Conservation (phyloP, 2,329 filamentous ascomycete genomes). For the Diaporthe sp. region DNA sequence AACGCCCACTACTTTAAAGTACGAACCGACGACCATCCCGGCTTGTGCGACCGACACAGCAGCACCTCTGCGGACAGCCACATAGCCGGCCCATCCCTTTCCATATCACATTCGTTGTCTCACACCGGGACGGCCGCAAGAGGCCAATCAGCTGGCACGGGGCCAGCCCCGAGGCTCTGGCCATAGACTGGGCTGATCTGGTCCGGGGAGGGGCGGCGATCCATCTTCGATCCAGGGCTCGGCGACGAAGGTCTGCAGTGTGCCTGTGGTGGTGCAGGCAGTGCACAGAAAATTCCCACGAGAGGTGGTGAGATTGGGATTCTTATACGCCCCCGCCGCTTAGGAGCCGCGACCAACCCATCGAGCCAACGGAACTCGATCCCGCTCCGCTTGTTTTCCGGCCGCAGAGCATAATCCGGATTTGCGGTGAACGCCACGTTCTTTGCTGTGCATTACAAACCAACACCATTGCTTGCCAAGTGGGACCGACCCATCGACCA, state of each 20-base stretch:
- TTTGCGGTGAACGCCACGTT: constrained; percentile 10
- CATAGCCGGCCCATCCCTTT: constrained; percentile 6
- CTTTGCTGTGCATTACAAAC: neutral
- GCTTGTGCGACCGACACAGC: constrained; percentile 20
- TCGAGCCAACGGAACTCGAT: neutral
- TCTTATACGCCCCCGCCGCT: neutral
- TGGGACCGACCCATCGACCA: constrained; percentile 16
- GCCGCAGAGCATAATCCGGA: neutral
- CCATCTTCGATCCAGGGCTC: neutral
- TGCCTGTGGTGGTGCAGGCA: neutral
- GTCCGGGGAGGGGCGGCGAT: neutral
- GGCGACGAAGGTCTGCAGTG: neutral
- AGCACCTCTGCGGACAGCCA: neutral
- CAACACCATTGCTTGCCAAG: neutral
- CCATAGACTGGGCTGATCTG: neutral
- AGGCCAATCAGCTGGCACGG: constrained; percentile 5
- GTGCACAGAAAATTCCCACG: neutral
- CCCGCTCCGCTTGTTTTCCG: constrained; percentile 9
- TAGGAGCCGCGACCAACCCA: constrained; percentile 22
- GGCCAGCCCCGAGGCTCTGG: neutral
- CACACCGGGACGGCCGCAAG: neutral
- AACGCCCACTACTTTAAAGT: neutral
- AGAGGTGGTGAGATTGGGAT: constrained; percentile 1
- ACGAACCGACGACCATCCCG: neutral
- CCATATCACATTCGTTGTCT: constrained; percentile 7